Evolutionary conservation across 1,284 basidiomycete species (phyloP), one percentile per base, ranked within the genome.

Genomic region (Cutaneotrichosporon mucoides): DNA sequence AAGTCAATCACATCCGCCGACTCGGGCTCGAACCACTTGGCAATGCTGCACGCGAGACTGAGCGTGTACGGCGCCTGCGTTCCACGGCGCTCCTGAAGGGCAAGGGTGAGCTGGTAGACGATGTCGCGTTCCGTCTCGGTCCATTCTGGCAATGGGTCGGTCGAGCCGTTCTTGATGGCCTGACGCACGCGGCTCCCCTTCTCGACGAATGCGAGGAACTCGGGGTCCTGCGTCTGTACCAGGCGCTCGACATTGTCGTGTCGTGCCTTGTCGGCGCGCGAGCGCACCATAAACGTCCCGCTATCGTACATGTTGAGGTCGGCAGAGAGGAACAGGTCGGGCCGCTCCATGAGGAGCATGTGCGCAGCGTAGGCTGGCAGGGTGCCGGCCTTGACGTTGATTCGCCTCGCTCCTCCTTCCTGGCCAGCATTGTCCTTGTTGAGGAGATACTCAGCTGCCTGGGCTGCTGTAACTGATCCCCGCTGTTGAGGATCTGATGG

Each of bases 281-380:
- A 88, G 3, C 92, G 85, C 42, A 94, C 84, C 41, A 82, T 72
- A 78, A 94, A 92, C 0, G 70, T 78, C 53, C 86, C 85, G 4
- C 80, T 81, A 11, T 78, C 68, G 45, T 84, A 80, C 75, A 90
- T 89, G 41, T 80, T 77, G 37, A 79, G 73, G 24, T 80, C 74
- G 54, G 85, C 82, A 0, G 86, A 84, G 16, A 88, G 72, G 66
- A 90, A 98, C 50, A 86, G 78, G 15, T 83, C 69, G 1, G 85
- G 73, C 11, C 84, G 79, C 8, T 79, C 74, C 85, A 95, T 88
- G 63, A 97, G 78, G 61, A 86, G 82, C 57, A 83, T 82, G 76
- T 96, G 92, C 0, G 87, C 81, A 0, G 88, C 90, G 62, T 89
- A 84, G 8, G 68, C 75, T 34, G 68, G 73, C 52, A 73, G 64